Conservation (phyloP, 176 grass and related monocot genomes). For the Dactylis glomerata region DNA sequence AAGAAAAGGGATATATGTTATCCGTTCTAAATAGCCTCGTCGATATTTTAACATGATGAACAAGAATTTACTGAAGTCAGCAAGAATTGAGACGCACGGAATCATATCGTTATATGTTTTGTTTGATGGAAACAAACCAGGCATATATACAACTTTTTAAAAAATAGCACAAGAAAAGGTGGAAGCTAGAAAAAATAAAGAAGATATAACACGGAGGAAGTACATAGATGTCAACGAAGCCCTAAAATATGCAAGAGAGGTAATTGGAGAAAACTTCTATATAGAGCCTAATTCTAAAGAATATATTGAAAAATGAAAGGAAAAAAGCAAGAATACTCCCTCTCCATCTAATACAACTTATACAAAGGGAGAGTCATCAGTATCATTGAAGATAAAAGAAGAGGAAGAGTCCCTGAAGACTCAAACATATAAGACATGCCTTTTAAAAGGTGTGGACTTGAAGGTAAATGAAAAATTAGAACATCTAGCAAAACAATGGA, state of each 20-base stretch:
- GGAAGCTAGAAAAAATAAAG: neutral
- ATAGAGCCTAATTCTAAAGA: neutral
- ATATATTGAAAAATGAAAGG: neutral
- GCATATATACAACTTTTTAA: neutral
- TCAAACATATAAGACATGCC: neutral
- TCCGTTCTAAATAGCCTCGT: neutral
- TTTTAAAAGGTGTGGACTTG: neutral
- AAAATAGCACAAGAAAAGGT: neutral
- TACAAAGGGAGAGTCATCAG: neutral
- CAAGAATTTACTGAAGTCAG: neutral
- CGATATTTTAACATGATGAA: neutral
- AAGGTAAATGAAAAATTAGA: neutral
- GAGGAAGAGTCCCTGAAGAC: neutral
- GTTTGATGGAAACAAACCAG: neutral
- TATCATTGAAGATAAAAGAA: neutral
- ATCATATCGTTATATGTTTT: neutral
- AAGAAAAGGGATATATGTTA: neutral
- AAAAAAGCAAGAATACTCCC: neutral
- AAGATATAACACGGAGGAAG: neutral
- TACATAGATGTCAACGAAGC: neutral
- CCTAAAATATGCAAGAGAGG: neutral
- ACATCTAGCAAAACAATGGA: too few relatives aligned
- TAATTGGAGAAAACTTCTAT: neutral
- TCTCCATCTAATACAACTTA: neutral
- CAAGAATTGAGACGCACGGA: neutral